Base-by-base conservation (phyloP, 192 early-diverging fungal species). In the Umbelopsis vinacea region DNA sequence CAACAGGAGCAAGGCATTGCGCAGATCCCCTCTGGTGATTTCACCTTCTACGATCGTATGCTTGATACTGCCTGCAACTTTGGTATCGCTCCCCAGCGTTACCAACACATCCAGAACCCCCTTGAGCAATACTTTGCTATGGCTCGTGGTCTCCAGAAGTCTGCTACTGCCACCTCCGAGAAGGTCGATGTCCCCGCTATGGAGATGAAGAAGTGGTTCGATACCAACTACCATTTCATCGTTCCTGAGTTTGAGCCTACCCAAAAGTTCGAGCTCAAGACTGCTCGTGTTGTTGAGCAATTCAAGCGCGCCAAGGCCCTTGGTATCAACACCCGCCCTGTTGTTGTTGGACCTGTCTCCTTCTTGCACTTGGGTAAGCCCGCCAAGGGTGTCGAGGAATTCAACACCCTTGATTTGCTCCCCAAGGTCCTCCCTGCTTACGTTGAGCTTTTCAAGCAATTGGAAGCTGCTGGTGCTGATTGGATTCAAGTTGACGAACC, bases 181-280 rank as follows among this genome's bases (percentile, higher is more conserved):
- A 85, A 86, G 80, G 82, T 97, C 70, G 95, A 98, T 73, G 92
- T 99, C 38, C 92, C 92, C 66, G 94, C 96, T 67, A 91, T 95
- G 79, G 96, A 98, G 84, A 99, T 99, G 97, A 96, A 96, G 89
- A 99, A 99, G 86, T 99, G 94, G 95, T 99, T 98, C 80, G 96
- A 98, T 82, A 97, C 97, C 74, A 99, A 99, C 92, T 99, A 86
- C 74, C 82, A 84, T 63, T 87, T 79, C 70, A 95, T 96, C 70
- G 96, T 97, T 37, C 95, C 96, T 29, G 93, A 95, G 83, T 90
- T 98, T 68, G 84, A 88, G 54, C 83, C 88, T 69, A 76, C 85
- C 78, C 92, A 94, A 71, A 75, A 83, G 46, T 97, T 98, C 81
- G 78, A 77, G 19, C 84, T 97, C 68, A 71, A 79, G 46, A 82